These are phyloP conservation scores for Xylaria telfairii DNA, from an alignment of 495 filamentous ascomycete species.

Conservation along the genomic window DNA sequence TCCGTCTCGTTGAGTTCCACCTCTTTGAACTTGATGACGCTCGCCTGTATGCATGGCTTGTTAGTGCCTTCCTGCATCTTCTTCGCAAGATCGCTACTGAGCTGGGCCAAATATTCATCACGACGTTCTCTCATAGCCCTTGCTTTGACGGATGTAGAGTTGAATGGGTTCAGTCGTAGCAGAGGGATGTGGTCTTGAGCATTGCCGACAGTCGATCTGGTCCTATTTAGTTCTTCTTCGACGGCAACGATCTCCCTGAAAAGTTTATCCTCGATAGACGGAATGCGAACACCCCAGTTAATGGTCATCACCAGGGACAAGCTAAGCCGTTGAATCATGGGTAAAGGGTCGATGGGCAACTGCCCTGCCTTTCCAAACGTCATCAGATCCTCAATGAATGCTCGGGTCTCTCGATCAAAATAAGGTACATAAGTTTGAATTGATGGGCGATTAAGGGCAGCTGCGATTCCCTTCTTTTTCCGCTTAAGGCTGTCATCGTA, in stretches of 20 bases:
- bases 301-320: conserved; percentile 64
- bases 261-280: conserved; percentile 60
- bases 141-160: conserved; percentile 54
- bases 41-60: conserved; percentile 68
- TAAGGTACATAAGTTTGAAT: conserved; percentile 66
- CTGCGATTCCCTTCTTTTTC: conserved; percentile 67
- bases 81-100: conserved; percentile 61
- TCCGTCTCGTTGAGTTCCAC: conserved; percentile 64
- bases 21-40: conserved; percentile 67
- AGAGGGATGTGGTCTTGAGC: conserved; percentile 70
- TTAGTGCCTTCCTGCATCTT: conserved; percentile 65
- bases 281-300: conserved; percentile 67
- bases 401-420: conserved; percentile 65
- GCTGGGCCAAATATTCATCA: conserved; percentile 61
- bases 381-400: conserved; percentile 64
- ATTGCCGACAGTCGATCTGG: conserved; percentile 66
- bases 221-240: conserved; percentile 64
- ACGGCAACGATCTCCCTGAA: conserved; percentile 70
- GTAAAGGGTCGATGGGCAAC: conserved; percentile 62
- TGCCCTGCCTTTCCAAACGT: conserved; percentile 60
- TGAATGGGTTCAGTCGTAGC: conserved; percentile 64
- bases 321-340: conserved; percentile 65
- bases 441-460: conserved; percentile 66
- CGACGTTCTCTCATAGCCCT: conserved; percentile 64
- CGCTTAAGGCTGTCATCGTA: conserved; percentile 68